Base-by-base conservation (phyloP, 75 land plant species). In the Pseudotsuga menziesii region DNA sequence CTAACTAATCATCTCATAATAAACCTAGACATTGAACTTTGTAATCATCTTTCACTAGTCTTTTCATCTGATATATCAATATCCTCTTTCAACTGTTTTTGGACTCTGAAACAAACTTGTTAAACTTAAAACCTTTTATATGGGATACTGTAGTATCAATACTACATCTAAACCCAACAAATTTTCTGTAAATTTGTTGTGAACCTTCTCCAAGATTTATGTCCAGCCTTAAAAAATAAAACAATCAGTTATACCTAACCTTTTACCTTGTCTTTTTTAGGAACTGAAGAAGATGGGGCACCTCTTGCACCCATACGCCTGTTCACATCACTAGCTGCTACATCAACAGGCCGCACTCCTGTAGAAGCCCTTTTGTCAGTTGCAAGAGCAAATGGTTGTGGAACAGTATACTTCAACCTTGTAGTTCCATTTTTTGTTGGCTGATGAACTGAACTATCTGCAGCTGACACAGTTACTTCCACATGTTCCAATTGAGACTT, bases 381-480 rank as follows among this genome's bases (percentile, higher is more conserved):
- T 72, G 94, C 93, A 23, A 91, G 80, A 76, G 90, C 78, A 82
- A 93, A 91, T 36, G 94, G 96, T 78, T 86, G 89, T 17, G 95
- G 88, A 60, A 89, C 82, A 32, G 91, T 93, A 32, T 69, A 83
- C 20, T 81, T 91, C 12, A 78, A 22, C 13, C 84, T 81, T 25
- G 78, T 61, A 74, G 29, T 80, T 67, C 75, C 79, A 77, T 20
- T 22, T 69, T 69, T 69, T 69, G n/a, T 39, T 69, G 72, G 44
- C 54, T 41, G 72, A 69, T 69, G 72, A 69, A 20, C 72, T 41
- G 72, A 69, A 69, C 72, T 19, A 69, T 69, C 72, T n/a, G 22
- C 20, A n/a, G 52, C 52, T 69, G 72, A 41, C 23, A 39, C 9
- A n/a, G 52, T 69, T 22, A 39, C 72, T 69, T 69, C 48, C 22